These are phyloP conservation scores for Rosa multiflora DNA, from an alignment of 306 rosid genomes.

Conservation along the genomic window DNA sequence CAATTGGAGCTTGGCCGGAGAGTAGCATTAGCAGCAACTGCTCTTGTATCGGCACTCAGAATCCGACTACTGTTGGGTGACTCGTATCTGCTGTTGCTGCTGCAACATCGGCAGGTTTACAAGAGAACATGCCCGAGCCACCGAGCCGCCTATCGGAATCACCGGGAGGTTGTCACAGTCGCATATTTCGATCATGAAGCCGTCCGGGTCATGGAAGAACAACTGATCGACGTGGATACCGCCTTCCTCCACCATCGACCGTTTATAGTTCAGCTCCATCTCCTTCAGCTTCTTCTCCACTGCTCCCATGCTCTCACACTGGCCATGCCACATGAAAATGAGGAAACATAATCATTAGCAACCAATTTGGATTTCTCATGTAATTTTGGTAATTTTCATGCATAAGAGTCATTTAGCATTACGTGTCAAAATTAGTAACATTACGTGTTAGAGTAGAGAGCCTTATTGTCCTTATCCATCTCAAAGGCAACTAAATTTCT, in stretches of 20 bases:
- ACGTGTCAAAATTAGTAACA: neutral
- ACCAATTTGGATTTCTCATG: neutral
- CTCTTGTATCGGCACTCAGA: neutral
- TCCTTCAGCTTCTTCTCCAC: slow-evolving; percentile 89
- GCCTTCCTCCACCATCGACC: slow-evolving; percentile 77
- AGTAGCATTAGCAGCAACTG: neutral
- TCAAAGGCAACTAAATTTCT: neutral
- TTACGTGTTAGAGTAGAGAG: neutral
- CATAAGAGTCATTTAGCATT: neutral
- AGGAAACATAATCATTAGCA: neutral
- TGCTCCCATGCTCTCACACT: slow-evolving; percentile 90
- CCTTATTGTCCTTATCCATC: neutral
- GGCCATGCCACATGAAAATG: neutral
- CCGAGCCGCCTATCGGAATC: slow-evolving; percentile 51
- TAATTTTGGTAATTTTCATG: neutral
- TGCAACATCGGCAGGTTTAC: slow-evolving; percentile 30
- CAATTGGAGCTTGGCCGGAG: neutral
- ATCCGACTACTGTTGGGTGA: slow-evolving; percentile 10
- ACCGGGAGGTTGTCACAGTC: slow-evolving; percentile 86
- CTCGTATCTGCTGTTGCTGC: slow-evolving; percentile 31
- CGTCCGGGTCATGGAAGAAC: slow-evolving; percentile 96
- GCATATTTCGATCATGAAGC: slow-evolving; percentile 95
- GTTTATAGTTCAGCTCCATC: slow-evolving; percentile 54
- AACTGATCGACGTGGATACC: slow-evolving; percentile 77
- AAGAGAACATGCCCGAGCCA: slow-evolving; percentile 41